Percentiles rank a stretch among this genome's conserved stretches.
phyloP scores from a whole-genome alignment of 805 yeast genomes.

The Lipomyces chichibuensis region DNA sequence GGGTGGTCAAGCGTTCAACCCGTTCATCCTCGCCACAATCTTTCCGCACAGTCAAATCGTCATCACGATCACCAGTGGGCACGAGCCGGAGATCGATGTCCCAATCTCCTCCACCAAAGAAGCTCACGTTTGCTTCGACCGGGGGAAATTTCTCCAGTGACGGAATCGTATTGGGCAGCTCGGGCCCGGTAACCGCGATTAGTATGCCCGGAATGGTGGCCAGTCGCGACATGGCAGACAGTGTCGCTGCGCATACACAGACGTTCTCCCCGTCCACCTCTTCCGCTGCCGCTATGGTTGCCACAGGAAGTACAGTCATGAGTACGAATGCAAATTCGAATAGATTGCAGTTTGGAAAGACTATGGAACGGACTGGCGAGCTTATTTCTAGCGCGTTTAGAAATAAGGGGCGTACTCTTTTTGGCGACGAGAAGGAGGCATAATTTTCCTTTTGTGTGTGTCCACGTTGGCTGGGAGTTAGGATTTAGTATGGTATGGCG shows the following conservation, averaged over 20 bases:
- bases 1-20: constrained; percentile 4
- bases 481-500: not conserved
- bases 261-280: not conserved
- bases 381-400: not conserved
- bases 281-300: not conserved
- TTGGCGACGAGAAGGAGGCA: not conserved
- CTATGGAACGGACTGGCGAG: constrained; percentile 13
- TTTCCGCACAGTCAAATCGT: not conserved
- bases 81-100: constrained; percentile 14
- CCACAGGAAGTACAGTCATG: constrained; percentile 3
- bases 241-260: not conserved
- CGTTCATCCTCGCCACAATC: constrained; percentile 3
- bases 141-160: not conserved
- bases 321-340: constrained; percentile 8
- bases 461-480: not conserved
- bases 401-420: not conserved
- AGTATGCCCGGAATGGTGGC: constrained; percentile 20
- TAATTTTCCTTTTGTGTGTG: not conserved
- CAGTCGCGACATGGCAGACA: constrained; percentile 5
- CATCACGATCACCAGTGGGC: constrained; percentile 6
- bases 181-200: constrained; percentile 26
- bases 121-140: not conserved
- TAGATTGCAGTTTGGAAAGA: constrained; percentile 12
- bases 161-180: constrained; percentile 18
- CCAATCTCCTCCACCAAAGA: constrained; percentile 4